Base-by-base conservation (phyloP, 495 filamentous ascomycete genomes). In the Hypoxylon perforatum region DNA sequence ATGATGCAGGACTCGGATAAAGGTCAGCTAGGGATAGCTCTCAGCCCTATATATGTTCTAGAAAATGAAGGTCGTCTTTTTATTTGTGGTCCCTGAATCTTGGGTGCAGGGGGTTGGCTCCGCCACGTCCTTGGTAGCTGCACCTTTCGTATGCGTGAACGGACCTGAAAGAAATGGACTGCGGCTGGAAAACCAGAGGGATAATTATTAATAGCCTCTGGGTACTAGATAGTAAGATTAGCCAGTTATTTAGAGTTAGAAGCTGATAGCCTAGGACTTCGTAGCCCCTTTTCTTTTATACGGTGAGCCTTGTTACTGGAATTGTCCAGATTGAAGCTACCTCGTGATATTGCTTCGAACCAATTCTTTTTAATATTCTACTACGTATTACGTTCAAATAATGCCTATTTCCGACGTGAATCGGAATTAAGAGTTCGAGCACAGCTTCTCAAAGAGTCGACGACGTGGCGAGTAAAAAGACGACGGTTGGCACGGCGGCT, bases 401-500 rank as follows among this genome's bases (percentile, higher is more conserved):
- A 41, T 56, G 54, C 49, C 45, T 49, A n/a, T 38, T 18, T 53
- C 56, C 56, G 56, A 56, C 56, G 54, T 42, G 36, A 8, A 50
- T 54, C 33, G 56, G 63, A 36, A 17, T 30, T 22, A 55, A 55
- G 55, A 55, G 28, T 51, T 11, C 17, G 23, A 52, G 17, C 15
- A 7, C 17, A 33, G 21, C 56, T 50, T 15, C 18, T 21, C 45
- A n/a, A 28, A 28, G 7, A 48, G 4, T 23, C 39, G 36, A 33
- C 47, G 57, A 60, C 57, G 19, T 42, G 38, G 42, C 19, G 10
- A n/a, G 30, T 35, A 35, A 25, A 23, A 10, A 36, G 14, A 25
- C 17, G 5, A 57, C 30, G 8, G 38, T 17, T 41, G 15, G 2
- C 7, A 8, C 7, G 7, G 1, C 4, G 3, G 15, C 38, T 17